Evolutionary conservation across 2,329 filamentous ascomycete genomes (phyloP), one percentile per base, ranked within the genome.

Genomic region (Beauveria scarabaeidicola): DNA sequence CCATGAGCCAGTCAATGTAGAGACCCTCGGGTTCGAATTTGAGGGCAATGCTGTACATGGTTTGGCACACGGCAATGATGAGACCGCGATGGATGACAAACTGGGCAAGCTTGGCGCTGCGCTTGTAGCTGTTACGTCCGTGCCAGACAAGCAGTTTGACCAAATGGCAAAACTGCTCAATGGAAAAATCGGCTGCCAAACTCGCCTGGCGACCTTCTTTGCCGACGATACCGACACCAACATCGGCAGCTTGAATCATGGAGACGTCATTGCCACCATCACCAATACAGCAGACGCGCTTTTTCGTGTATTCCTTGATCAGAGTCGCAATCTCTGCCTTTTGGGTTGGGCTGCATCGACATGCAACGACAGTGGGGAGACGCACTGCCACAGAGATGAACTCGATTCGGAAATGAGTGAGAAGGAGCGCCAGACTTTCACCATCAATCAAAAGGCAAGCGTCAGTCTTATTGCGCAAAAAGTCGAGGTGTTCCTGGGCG

Each of bases 81-180:
- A 99, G 78, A 54, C 94, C 94, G 68, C 94, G 89, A 71, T 99
- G 95, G 67, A 99, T 99, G 67, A 99, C 93, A 73, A 99, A 99
- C 72, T 97, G 95, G 0, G 90, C 91, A 25, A 99, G 83, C 75
- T 99, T 99, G 29, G 94, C 94, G 61, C 86, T 91, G 50, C 95
- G 85, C 74, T 97, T 97, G 79, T 99, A 99, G 66, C 88, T 93
- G 75, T 99, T 99, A 36, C 95, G 86, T 1, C 94, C 94, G 71
- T 99, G 95, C 94, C 95, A 99, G 41, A 99, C 91, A n/a, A 99
- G 83, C 1, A 99, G 82, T 73, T 97, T 99, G 53, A 93, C 96
- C 21, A 99, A 77, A 71, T 99, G 91, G 68, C 87, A 89, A 74
- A 99, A 99, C 68, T 97, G 92, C 62, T 91, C 90, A 66, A 99